A percentile compares a stretch with the other conserved stretches of the same genome.
phyloP scores from a whole-genome alignment of 2,329 filamentous ascomycete genomes.

The Aspergillus bombycis region DNA sequence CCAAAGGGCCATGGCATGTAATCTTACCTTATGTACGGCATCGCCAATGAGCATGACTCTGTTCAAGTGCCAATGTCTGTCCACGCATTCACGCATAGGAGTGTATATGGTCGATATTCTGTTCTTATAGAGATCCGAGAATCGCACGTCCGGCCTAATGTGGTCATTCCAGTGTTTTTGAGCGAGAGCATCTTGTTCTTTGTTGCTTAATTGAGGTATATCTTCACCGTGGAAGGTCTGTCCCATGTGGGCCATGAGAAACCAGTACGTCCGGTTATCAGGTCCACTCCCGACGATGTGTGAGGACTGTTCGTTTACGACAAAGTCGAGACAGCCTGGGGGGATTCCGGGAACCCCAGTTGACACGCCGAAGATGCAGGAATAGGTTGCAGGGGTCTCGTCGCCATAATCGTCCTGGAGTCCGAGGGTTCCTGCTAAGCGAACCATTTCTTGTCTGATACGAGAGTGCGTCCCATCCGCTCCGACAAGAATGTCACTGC shows the following conservation, averaged over 20 bases:
- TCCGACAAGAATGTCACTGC: conserved; percentile 43
- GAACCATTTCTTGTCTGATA: conserved; percentile 39
- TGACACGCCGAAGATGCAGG: conserved; percentile 14
- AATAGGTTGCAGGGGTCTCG: conserved; percentile 10
- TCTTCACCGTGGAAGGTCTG: conserved; percentile 21
- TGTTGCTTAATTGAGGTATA: conserved; percentile 26
- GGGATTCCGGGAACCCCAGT: background rate
- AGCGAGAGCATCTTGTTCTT: conserved; percentile 22
- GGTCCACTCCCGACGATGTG: conserved; percentile 24
- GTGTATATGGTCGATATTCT: conserved; percentile 18
- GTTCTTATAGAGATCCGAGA: conserved; percentile 25
- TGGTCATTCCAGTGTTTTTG: conserved; percentile 20
- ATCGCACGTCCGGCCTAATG: conserved; percentile 23
- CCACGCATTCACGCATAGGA: conserved; percentile 24
- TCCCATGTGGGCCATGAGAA: conserved; percentile 23
- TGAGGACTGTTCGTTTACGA: conserved; percentile 24
- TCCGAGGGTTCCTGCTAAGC: conserved; percentile 15
- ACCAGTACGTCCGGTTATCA: conserved; percentile 27
- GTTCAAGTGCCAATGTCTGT: conserved; percentile 27
- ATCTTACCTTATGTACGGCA: conserved; percentile 33
- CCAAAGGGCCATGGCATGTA: background rate
- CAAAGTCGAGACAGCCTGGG: conserved; percentile 10
- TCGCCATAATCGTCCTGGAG: conserved; percentile 19
- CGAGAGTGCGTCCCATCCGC: conserved; percentile 48
- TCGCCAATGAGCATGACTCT: conserved; percentile 35